Conservation (phyloP, 2,329 filamentous ascomycete species). For the Bretziella fagacearum region DNA sequence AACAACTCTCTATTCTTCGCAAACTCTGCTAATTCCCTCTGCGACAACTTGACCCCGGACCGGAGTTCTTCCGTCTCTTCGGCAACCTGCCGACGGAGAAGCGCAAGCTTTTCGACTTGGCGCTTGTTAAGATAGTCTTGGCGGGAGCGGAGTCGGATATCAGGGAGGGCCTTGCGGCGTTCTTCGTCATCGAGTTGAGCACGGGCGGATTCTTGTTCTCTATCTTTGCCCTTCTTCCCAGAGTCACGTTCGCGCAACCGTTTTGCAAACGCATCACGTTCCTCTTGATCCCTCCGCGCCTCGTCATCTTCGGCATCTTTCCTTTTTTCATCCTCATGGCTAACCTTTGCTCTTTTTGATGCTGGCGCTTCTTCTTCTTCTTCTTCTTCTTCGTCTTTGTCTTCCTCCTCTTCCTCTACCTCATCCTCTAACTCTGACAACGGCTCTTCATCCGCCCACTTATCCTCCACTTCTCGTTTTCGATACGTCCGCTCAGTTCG, state of each 20-base stretch:
- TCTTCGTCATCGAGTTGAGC: slow-evolving; percentile 37
- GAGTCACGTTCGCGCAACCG: slow-evolving; percentile 56
- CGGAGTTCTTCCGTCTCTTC: slow-evolving; percentile 72
- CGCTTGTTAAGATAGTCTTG: slow-evolving; percentile 91
- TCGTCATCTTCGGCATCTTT: slow-evolving; percentile 2
- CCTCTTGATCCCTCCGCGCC: slow-evolving; percentile 47
- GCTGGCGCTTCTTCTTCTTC: slow-evolving; percentile 45
- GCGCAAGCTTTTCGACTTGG: slow-evolving; percentile 65
- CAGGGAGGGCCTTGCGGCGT: slow-evolving; percentile 55
- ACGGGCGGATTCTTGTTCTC: slow-evolving; percentile 33
- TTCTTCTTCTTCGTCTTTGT: slow-evolving; percentile 36
- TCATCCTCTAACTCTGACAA: slow-evolving; percentile 24
- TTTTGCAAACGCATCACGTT: slow-evolving; percentile 66
- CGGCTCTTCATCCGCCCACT: slow-evolving; percentile 66
- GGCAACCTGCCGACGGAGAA: slow-evolving; percentile 77
- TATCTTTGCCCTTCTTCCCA: slow-evolving; percentile 45
- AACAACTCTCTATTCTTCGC: slow-evolving; percentile 72
- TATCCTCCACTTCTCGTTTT: slow-evolving; percentile 48
- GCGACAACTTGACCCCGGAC: slow-evolving; percentile 57
- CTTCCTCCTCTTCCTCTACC: slow-evolving; percentile 21
- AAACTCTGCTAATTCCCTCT: slow-evolving; percentile 73
- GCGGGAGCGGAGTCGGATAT: slow-evolving; percentile 66
- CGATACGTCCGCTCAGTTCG: slow-evolving; percentile 27
- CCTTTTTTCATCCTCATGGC: slow-evolving; percentile 29
- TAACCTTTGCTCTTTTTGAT: slow-evolving; percentile 51